Conservation (phyloP, 163 green algal genomes). For the Scenedesmus sp. region DNA sequence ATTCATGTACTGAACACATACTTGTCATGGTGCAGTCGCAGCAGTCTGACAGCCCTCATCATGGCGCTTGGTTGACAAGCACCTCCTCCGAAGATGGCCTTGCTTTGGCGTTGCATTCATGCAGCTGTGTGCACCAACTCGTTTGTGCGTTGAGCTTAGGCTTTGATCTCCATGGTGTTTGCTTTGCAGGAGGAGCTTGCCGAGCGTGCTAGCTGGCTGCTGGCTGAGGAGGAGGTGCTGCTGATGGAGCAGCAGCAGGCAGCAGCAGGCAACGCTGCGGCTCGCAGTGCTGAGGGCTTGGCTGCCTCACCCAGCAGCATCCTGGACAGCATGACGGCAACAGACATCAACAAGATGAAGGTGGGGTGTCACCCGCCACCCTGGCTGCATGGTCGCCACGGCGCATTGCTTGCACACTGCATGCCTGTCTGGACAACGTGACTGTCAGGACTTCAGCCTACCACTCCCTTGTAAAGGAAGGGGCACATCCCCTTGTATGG, state of each 20-base stretch:
- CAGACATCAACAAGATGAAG: slow-evolving; percentile 53
- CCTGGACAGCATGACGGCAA: slow-evolving; percentile 38
- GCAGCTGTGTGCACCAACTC: too few relatives aligned
- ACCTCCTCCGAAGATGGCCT: too few relatives aligned
- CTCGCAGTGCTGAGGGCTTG: neutral
- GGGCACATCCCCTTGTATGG: too few relatives aligned
- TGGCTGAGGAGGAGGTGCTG: slow-evolving; percentile 56
- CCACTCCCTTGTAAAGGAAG: too few relatives aligned
- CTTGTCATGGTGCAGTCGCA: too few relatives aligned
- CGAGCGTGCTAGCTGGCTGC: slow-evolving; percentile 52
- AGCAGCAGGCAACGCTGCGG: neutral
- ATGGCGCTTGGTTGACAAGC: too few relatives aligned
- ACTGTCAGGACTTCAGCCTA: too few relatives aligned
- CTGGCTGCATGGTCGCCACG: neutral
- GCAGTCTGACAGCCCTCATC: too few relatives aligned
- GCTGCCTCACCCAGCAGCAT: slow-evolving; percentile 41
- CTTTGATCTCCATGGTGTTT: neutral
- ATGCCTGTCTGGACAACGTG: too few relatives aligned
- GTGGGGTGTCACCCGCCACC: too few relatives aligned
- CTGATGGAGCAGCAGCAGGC: slow-evolving; percentile 50
- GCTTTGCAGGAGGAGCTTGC: slow-evolving; percentile 47
- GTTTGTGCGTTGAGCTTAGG: neutral
- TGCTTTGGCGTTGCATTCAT: too few relatives aligned
- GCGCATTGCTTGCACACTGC: neutral
- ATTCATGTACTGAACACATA: too few relatives aligned